A percentile compares a stretch with the other conserved stretches of the same genome.
phyloP scores from a whole-genome alignment of 2,329 filamentous ascomycete species.

The Epichloe sibirici region DNA sequence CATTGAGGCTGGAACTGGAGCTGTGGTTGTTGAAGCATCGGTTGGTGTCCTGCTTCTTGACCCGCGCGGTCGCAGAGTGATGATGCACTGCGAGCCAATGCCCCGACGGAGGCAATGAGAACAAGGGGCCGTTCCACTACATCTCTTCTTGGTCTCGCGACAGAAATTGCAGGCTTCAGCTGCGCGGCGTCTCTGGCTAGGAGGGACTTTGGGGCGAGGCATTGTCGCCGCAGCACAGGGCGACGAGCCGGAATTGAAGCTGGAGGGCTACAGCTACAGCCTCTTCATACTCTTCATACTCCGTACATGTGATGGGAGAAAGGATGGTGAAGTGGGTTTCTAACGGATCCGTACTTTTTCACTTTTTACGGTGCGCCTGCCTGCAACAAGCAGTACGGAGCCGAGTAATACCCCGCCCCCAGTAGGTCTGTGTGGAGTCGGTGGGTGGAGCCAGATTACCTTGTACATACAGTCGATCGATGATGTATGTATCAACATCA shows the following conservation, averaged over 20 bases:
- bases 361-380: too few relatives aligned
- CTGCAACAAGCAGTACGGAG: too few relatives aligned
- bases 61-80: slow-evolving; percentile 21
- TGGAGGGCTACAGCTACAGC: neutral
- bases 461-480: too few relatives aligned
- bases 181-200: slow-evolving; percentile 34
- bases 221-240: slow-evolving; percentile 17
- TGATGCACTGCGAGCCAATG: slow-evolving; percentile 24
- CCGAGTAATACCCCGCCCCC: too few relatives aligned
- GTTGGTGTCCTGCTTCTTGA: slow-evolving; percentile 5
- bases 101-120: slow-evolving; percentile 33
- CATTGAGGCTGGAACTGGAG: neutral
- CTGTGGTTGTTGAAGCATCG: slow-evolving; percentile 2
- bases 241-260: neutral
- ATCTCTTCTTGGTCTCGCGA: slow-evolving; percentile 37
- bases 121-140: slow-evolving; percentile 35
- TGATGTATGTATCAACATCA: too few relatives aligned
- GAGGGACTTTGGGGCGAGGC: slow-evolving; percentile 39
- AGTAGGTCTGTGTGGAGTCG: too few relatives aligned
- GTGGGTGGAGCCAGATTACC: too few relatives aligned
- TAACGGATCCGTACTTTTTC: too few relatives aligned
- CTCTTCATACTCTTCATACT: too few relatives aligned
- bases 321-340: too few relatives aligned
- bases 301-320: neutral
- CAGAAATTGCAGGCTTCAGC: slow-evolving; percentile 36